Evolutionary conservation across 2,329 filamentous ascomycete species (phyloP).

Genomic region (Myriosclerotinia scirpicola): DNA sequence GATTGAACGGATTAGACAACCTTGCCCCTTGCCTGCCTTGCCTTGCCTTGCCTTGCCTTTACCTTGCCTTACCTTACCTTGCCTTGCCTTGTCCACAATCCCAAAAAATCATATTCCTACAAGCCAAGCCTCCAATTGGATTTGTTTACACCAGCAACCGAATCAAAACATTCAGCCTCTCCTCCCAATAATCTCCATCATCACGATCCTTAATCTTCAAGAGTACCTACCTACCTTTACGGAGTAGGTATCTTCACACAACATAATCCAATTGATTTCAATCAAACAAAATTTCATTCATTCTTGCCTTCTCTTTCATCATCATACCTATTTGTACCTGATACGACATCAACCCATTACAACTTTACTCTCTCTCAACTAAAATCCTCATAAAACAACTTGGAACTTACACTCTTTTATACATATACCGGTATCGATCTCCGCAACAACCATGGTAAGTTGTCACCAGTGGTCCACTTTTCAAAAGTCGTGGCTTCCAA

Average conservation of each 20-base stretch:
- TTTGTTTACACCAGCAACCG: slow-evolving; percentile 21
- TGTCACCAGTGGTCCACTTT: slow-evolving; percentile 23
- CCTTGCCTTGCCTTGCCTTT: too few species aligned
- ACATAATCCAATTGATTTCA: neutral
- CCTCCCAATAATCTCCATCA: neutral
- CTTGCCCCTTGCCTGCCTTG: too few species aligned
- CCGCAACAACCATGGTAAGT: slow-evolving; percentile 24
- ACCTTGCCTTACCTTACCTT: too few species aligned
- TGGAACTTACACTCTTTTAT: neutral
- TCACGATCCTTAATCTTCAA: neutral
- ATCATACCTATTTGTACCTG: neutral
- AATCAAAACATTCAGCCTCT: slow-evolving; percentile 18
- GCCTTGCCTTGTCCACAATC: too few species aligned
- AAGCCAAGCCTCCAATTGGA: slow-evolving; percentile 1
- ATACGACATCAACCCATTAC: neutral
- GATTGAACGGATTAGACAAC: neutral
- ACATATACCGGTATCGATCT: slow-evolving; percentile 11
- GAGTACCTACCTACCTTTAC: too few species aligned
- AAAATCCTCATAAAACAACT: neutral
- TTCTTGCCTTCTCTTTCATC: slow-evolving; percentile 1
- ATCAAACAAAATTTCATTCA: too few species aligned
- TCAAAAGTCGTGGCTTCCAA: slow-evolving; percentile 19
- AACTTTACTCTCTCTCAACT: neutral
- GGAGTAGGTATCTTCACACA: neutral
- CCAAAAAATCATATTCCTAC: too few species aligned